Evolutionary conservation across 2,329 filamentous ascomycete species (phyloP).

Genomic region (Pseudofabraea citricarpa): DNA sequence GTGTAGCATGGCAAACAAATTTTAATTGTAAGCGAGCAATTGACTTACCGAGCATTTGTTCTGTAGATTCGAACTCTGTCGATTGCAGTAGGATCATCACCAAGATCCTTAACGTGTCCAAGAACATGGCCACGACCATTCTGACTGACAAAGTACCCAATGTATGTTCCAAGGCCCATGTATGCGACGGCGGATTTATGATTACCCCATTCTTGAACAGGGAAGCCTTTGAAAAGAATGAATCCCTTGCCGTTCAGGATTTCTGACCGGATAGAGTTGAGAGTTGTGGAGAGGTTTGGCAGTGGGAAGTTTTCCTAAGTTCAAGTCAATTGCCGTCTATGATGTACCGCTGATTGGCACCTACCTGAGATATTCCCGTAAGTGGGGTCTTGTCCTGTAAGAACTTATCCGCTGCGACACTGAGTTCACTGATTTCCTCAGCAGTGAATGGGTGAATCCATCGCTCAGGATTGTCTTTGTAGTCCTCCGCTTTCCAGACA

Average conservation of each 20-base stretch:
- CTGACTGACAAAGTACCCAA: conserved; percentile 85
- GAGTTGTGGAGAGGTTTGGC: conserved; percentile 47
- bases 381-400: conserved; percentile 59
- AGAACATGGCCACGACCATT: conserved; percentile 82
- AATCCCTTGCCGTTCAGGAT: conserved; percentile 84
- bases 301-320: conserved; percentile 50
- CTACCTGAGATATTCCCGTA: conserved; percentile 63
- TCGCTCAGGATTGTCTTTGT: conserved; percentile 29
- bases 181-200: conserved; percentile 83
- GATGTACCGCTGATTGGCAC: not conserved
- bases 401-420: conserved; percentile 63
- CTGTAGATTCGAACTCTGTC: conserved; percentile 88
- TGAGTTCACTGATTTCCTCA: conserved; percentile 64
- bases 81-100: conserved; percentile 75
- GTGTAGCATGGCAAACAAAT: not conserved
- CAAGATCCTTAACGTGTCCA: conserved; percentile 84
- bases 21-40: not conserved
- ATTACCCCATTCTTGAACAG: conserved; percentile 69
- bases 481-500: conserved; percentile 56
- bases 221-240: conserved; percentile 83
- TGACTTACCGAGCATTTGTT: conserved; percentile 62
- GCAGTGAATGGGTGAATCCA: conserved; percentile 69
- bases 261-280: conserved; percentile 55
- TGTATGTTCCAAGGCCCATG: conserved; percentile 80
- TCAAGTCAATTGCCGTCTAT: not conserved